Evolutionary conservation across 2,329 filamentous ascomycete genomes (phyloP), one percentile per base, ranked within the genome.

Genomic region (Diaporthe vaccinii): DNA sequence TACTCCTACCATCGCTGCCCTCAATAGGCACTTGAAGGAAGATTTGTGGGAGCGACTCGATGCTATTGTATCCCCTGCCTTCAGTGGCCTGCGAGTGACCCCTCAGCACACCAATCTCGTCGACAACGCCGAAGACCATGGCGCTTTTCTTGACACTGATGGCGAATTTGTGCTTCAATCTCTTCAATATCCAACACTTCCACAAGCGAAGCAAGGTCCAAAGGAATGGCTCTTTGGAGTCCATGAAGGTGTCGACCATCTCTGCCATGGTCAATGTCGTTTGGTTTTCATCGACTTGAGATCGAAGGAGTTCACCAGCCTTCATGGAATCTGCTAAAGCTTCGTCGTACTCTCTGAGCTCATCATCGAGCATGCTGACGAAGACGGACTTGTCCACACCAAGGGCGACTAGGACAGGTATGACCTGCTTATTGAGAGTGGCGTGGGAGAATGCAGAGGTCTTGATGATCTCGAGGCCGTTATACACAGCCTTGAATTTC

Each of bases 141-240:
- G 95, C 96, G 1, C 96, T 95, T 75, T 96, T 85, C 9, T 95
- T 92, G 14, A 99, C 89, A 2, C 92, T 88, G 58, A 99, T 95
- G 39, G 93, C 93, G 0, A 96, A 95, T 79, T 98, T 98, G 79
- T 98, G 95, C 79, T 98, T 98, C 25, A 99, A 89, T 17, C 93
- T 90, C 80, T 98, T 98, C 78, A 98, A 90, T 0, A 93, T 95
- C 94, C 95, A 98, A 1, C 95, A 91, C 77, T 93, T 90, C 96
- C 97, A 99, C 0, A 98, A 87, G 49, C 92, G 90, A 15, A 99
- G 85, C 12, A 98, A 83, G 0, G 95, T 95, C 76, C 91, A 89
- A 31, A 95, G 88, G 82, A 98, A 98, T 0, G 96, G 96, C 75
- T 99, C 97, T 31, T 85, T 82, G 0, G 85, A 83, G 2, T 87